Conservation (phyloP, 176 grass and related monocot species). For the Aegilops bicornis region DNA sequence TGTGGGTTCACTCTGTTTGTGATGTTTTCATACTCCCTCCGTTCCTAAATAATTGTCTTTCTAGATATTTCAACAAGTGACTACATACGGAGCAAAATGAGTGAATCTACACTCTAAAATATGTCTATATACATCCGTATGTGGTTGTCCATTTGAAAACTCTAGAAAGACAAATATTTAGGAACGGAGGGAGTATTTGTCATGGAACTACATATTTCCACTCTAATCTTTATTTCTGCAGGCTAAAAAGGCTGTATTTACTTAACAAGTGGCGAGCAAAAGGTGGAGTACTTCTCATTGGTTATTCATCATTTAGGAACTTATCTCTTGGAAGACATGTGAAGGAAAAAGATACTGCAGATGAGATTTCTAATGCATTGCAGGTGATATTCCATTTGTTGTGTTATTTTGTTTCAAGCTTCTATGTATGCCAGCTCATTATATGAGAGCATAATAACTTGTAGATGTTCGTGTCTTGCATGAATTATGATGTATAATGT, state of each 20-base stretch:
- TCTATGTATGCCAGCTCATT: slow-evolving; percentile 13
- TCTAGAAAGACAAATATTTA: too few relatives aligned
- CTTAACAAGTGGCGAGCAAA: slow-evolving; percentile 81
- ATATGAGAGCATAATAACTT: background rate
- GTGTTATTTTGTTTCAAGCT: slow-evolving; percentile 9
- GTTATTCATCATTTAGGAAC: slow-evolving; percentile 92
- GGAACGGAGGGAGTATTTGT: background rate
- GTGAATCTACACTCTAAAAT: too few relatives aligned
- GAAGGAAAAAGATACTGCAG: slow-evolving; percentile 68
- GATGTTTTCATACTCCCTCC: background rate
- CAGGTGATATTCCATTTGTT: slow-evolving; percentile 52
- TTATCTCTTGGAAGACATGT: slow-evolving; percentile 81
- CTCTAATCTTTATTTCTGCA: slow-evolving; percentile 28
- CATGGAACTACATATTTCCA: slow-evolving; percentile 8
- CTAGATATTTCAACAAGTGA: too few relatives aligned
- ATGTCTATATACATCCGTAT: too few relatives aligned
- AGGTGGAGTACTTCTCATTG: slow-evolving; percentile 91
- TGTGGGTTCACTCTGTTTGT: slow-evolving; percentile 19
- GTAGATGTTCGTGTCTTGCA: slow-evolving; percentile 10
- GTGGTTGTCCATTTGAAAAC: too few relatives aligned
- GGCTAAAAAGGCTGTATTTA: slow-evolving; percentile 76
- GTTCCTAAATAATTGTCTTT: too few relatives aligned
- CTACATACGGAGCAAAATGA: too few relatives aligned
- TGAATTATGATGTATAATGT: background rate
- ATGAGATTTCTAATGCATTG: slow-evolving; percentile 69